Percentiles rank a stretch among this genome's conserved stretches.
These are phyloP conservation scores for Fusarium marasasianum DNA, from an alignment of 2,329 filamentous ascomycete genomes.

Conservation along the genomic window DNA sequence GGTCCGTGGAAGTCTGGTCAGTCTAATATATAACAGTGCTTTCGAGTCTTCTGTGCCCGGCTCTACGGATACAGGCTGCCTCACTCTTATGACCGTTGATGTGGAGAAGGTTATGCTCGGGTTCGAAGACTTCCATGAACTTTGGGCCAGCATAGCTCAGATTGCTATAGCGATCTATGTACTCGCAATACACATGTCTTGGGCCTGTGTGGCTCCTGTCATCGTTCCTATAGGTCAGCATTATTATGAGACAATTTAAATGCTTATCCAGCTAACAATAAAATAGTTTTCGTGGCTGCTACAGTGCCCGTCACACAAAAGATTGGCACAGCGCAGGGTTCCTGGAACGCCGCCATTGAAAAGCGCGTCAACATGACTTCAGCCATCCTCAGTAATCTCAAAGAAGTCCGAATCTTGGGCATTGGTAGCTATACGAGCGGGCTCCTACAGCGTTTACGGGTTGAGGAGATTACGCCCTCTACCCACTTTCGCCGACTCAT, in stretches of 20 bases:
- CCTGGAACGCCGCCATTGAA: not conserved
- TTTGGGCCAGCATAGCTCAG: not conserved
- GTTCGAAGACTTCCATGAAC: not conserved
- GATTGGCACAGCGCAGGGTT: not conserved
- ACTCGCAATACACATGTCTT: not conserved
- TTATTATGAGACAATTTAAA: not conserved
- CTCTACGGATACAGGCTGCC: too few relatives aligned
- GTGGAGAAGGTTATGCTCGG: not conserved
- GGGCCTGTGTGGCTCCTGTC: not conserved
- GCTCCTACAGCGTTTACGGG: not conserved
- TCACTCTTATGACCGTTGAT: too few relatives aligned
- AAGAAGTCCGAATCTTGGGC: not conserved
- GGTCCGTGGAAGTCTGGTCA: too few relatives aligned
- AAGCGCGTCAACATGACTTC: not conserved
- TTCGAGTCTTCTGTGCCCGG: too few relatives aligned
- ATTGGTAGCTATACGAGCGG: not conserved
- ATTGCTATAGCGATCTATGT: not conserved
- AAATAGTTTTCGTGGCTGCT: not conserved
- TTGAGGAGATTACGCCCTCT: not conserved
- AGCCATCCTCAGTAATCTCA: not conserved
- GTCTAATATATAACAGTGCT: too few relatives aligned
- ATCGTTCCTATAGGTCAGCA: not conserved
- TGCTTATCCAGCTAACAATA: not conserved
- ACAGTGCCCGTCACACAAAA: not conserved
- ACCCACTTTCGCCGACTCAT: not conserved